Evolutionary conservation across 176 grass and related monocot species (phyloP).

Genomic region (Pontederia paniculata): DNA sequence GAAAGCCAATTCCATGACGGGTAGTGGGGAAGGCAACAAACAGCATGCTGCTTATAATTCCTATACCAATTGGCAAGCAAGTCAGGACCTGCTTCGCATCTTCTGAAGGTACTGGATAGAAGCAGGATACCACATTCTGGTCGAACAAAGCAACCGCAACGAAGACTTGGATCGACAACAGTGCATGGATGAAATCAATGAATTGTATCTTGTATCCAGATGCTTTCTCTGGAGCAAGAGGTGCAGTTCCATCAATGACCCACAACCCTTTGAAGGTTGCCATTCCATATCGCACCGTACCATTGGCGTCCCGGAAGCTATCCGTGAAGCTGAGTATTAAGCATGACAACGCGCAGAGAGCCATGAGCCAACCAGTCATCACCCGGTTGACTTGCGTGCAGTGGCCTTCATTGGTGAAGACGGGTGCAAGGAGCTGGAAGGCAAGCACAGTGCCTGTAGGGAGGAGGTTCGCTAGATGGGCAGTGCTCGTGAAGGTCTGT

Average conservation of each 20-base stretch:
- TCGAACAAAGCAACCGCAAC: slow-evolving; percentile 38
- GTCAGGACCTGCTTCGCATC: slow-evolving; percentile 41
- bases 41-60: slow-evolving; percentile 47
- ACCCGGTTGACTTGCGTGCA: slow-evolving; percentile 24
- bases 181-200: slow-evolving; percentile 59
- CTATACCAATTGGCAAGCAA: slow-evolving; percentile 42
- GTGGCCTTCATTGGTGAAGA: slow-evolving; percentile 35
- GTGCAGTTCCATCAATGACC: slow-evolving; percentile 43
- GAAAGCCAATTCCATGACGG: slow-evolving; percentile 51
- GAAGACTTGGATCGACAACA: slow-evolving; percentile 44
- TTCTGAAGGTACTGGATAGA: slow-evolving; percentile 41
- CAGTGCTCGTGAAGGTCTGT: slow-evolving; percentile 50
- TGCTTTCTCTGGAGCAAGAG: slow-evolving; percentile 34
- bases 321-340: slow-evolving; percentile 62
- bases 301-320: slow-evolving; percentile 51
- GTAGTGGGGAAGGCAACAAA: slow-evolving; percentile 72
- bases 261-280: slow-evolving; percentile 45
- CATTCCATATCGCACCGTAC: slow-evolving; percentile 45
- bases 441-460: slow-evolving; percentile 57
- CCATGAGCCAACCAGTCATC: slow-evolving; percentile 41
- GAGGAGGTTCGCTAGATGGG: slow-evolving; percentile 57
- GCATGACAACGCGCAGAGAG: slow-evolving; percentile 47
- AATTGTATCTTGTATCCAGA: slow-evolving; percentile 35
- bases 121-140: slow-evolving; percentile 54
- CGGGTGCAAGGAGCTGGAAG: slow-evolving; percentile 55